A percentile compares a stretch with the other conserved stretches of the same genome.
Evolutionary conservation across 2,329 filamentous ascomycete species (phyloP).

Genomic region (Blastomyces emzantsi): DNA sequence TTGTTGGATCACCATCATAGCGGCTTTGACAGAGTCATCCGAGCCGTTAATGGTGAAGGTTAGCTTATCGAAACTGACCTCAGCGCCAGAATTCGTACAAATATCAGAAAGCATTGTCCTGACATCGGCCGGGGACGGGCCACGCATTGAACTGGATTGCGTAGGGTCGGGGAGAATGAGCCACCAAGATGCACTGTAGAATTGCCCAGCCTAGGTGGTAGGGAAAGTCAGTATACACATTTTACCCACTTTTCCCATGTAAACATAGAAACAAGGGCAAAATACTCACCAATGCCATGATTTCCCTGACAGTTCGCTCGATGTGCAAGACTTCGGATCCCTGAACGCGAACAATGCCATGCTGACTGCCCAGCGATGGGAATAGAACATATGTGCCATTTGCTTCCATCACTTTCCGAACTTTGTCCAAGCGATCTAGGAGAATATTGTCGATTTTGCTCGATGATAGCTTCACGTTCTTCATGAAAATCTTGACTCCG

Average conservation of each 20-base stretch:
- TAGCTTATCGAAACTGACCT: conserved; percentile 88
- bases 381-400: conserved; percentile 95
- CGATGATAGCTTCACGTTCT: conserved; percentile 81
- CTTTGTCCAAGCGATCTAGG: conserved; percentile 84
- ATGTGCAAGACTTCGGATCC: conserved; percentile 89
- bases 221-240: not conserved
- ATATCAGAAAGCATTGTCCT: conserved; percentile 90
- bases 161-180: conserved; percentile 66
- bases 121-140: conserved; percentile 59
- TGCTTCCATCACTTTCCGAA: conserved; percentile 93
- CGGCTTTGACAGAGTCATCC: conserved; percentile 90
- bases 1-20: conserved; percentile 87
- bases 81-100: conserved; percentile 90
- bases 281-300: conserved; percentile 74
- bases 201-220: conserved; percentile 67
- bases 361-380: conserved; percentile 75
- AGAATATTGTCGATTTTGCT: conserved; percentile 94
- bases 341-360: conserved; percentile 78
- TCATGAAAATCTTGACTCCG: conserved; percentile 74
- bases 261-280: not conserved
- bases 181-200: conserved; percentile 96
- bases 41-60: conserved; percentile 92
- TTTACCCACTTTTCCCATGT: not conserved
- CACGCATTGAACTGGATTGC: conserved; percentile 48
- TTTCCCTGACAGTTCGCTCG: conserved; percentile 86